Evolutionary conservation across 2,329 filamentous ascomycete genomes (phyloP).

Genomic region (Phaeosphaeriaceae sp.): DNA sequence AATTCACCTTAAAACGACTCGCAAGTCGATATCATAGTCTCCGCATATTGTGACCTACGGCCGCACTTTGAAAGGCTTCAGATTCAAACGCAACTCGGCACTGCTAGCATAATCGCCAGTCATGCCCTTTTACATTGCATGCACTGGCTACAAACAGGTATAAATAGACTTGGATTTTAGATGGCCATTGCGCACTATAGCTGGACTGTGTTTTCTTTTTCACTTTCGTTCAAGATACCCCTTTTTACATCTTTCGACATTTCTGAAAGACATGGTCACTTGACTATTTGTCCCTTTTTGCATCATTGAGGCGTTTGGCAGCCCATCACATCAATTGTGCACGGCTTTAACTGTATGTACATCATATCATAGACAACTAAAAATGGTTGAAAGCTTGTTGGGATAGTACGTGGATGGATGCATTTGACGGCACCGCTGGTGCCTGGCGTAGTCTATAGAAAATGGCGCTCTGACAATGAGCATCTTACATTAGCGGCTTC

Average conservation of each 20-base stretch:
- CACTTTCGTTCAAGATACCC: constrained; percentile 40
- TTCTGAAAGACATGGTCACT: neutral
- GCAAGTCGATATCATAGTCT: constrained; percentile 30
- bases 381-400: constrained; percentile 19
- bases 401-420: constrained; percentile 28
- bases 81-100: neutral
- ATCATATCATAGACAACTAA: constrained; percentile 12
- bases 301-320: constrained; percentile 31
- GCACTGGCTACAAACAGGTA: neutral
- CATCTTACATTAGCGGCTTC: neutral
- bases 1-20: constrained; percentile 47
- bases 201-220: constrained; percentile 19
- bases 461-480: constrained; percentile 13
- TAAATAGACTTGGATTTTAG: neutral
- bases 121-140: neutral
- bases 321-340: constrained; percentile 17
- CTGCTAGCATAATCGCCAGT: neutral
- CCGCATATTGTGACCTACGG: neutral
- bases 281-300: constrained; percentile 1
- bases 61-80: neutral
- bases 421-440: constrained; percentile 27
- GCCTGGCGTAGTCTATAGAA: constrained; percentile 30
- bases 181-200: constrained; percentile 16
- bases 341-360: constrained; percentile 9
- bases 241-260: constrained; percentile 12